Conservation (phyloP, 768 basidiomycete species). For the Hortiboletus flavorubellus region DNA sequence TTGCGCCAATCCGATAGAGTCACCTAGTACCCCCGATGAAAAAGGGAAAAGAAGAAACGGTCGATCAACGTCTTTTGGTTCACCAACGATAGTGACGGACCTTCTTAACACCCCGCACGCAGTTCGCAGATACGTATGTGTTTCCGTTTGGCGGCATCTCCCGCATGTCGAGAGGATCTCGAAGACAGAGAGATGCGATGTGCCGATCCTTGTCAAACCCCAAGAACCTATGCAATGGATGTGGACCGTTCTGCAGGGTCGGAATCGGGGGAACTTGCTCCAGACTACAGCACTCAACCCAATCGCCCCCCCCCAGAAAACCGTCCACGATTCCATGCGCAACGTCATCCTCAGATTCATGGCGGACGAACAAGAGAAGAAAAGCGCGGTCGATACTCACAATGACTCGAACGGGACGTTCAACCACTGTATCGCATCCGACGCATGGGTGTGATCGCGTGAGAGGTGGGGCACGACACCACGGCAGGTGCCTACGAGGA, state of each 20-base stretch:
- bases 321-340: background rate
- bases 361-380: background rate
- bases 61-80: background rate
- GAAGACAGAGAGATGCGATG: constrained; percentile 55
- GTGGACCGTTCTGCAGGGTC: constrained; percentile 47
- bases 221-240: constrained; percentile 64
- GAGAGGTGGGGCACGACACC: constrained; percentile 75
- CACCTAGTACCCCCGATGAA: constrained; percentile 39
- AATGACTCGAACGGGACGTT: constrained; percentile 79
- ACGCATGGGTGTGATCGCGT: constrained; percentile 50
- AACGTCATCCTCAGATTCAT: background rate
- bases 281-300: constrained; percentile 39
- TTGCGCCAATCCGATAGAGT: constrained; percentile 52
- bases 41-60: background rate
- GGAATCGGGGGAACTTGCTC: constrained; percentile 67
- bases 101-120: constrained; percentile 69
- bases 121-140: constrained; percentile 49
- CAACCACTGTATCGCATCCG: constrained; percentile 55
- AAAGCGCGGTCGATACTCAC: constrained; percentile 43
- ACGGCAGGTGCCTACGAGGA: constrained; percentile 64
- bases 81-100: constrained; percentile 33
- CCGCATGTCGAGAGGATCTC: constrained; percentile 61
- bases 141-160: constrained; percentile 76
- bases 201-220: constrained; percentile 49
- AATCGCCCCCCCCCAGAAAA: no score